Percentiles rank a stretch among this genome's conserved stretches.
phyloP scores from a whole-genome alignment of 2,329 filamentous ascomycete species.

The Aspergillus vadensis region DNA sequence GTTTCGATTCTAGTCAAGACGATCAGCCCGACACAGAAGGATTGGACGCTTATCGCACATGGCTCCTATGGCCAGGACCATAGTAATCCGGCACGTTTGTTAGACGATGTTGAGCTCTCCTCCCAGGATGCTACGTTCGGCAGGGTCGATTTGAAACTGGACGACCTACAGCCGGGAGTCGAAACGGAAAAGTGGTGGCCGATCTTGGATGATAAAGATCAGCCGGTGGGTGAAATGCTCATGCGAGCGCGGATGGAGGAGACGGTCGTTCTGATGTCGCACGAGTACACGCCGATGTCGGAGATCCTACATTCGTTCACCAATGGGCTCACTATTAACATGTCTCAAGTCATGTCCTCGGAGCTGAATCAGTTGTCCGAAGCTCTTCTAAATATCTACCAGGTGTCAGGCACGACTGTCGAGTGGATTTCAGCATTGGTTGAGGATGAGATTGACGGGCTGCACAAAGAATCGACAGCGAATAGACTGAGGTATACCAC shows the following conservation, averaged over 20 bases:
- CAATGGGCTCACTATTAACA: conserved; percentile 79
- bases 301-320: conserved; percentile 83
- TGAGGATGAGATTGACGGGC: conserved; percentile 95
- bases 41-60: conserved; percentile 52
- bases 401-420: conserved; percentile 78
- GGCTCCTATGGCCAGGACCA: conserved; percentile 46
- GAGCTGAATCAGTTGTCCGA: conserved; percentile 81
- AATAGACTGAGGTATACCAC: conserved; percentile 63
- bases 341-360: conserved; percentile 75
- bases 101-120: conserved; percentile 51
- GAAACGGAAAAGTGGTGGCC: conserved; percentile 88
- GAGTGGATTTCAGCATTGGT: conserved; percentile 94
- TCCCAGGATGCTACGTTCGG: conserved; percentile 51
- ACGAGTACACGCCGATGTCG: conserved; percentile 81
- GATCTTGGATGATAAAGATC: conserved; percentile 73
- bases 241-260: conserved; percentile 84
- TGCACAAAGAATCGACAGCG: conserved; percentile 76
- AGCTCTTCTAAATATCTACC: conserved; percentile 88
- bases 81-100: conserved; percentile 42
- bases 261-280: conserved; percentile 80
- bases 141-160: conserved; percentile 76
- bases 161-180: conserved; percentile 74
- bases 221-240: conserved; percentile 78
- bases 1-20: conserved; percentile 50
- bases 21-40: conserved; percentile 50